A percentile compares a stretch with the other conserved stretches of the same genome.
These are phyloP conservation scores for Amanita rimosa DNA, from an alignment of 768 basidiomycete genomes.

Conservation along the genomic window DNA sequence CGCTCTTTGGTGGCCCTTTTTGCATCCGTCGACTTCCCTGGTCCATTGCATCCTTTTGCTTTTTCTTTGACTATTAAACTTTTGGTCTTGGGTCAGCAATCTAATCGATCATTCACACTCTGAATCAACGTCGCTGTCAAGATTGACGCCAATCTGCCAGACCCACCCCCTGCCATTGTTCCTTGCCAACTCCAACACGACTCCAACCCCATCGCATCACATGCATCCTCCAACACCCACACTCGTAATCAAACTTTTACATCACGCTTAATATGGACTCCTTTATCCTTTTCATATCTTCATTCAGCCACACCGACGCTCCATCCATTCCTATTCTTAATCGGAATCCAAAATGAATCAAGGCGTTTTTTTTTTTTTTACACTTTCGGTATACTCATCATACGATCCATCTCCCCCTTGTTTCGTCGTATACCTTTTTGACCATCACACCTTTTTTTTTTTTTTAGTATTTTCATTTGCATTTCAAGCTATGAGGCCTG, in stretches of 20 bases:
- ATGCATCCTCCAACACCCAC: not conserved
- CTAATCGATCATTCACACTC: not conserved
- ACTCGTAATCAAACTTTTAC: not conserved
- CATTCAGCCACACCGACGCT: not conserved
- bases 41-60: constrained; percentile 1
- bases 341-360: constrained; percentile 8
- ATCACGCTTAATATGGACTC: constrained; percentile 1
- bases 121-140: not conserved
- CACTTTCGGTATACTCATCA: constrained; percentile 7
- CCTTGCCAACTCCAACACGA: not conserved
- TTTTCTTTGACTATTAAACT: not conserved
- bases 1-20: constrained; percentile 4
- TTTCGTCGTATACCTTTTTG: constrained; percentile 6
- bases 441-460: not conserved
- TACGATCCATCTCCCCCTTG: constrained; percentile 2
- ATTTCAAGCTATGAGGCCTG: constrained; percentile 1
- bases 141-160: not conserved
- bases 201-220: not conserved
- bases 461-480: not conserved
- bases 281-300: not conserved
- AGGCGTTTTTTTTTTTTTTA: constrained; percentile 7
- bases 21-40: not conserved
- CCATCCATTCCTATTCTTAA: constrained; percentile 4
- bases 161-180: not conserved
- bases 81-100: constrained; percentile 1